These are phyloP conservation scores for Neurospora sp. DNA, from an alignment of 495 filamentous ascomycete species.

Conservation along the genomic window DNA sequence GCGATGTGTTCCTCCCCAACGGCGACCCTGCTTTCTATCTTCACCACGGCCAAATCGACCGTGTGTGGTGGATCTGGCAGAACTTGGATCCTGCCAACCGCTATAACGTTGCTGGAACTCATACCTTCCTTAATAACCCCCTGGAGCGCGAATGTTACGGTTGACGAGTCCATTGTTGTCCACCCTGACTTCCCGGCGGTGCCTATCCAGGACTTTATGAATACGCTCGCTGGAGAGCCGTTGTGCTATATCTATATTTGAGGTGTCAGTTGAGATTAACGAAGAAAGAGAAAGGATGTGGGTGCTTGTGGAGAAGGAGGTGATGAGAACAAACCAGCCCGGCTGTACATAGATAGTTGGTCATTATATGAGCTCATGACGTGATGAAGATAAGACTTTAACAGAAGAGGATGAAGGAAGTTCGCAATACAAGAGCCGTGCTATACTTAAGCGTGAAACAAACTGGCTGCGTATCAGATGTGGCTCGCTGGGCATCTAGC, in stretches of 20 bases:
- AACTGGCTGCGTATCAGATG: neutral
- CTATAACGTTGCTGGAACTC: slow-evolving; percentile 31
- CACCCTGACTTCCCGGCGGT: slow-evolving; percentile 9
- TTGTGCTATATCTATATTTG: slow-evolving; percentile 17
- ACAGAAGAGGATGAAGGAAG: neutral
- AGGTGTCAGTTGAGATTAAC: neutral
- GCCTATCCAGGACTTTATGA: slow-evolving; percentile 6
- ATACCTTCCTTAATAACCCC: slow-evolving; percentile 36
- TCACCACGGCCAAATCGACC: slow-evolving; percentile 63
- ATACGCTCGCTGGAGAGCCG: slow-evolving; percentile 14
- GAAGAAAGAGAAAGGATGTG: neutral
- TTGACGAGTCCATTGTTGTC: slow-evolving; percentile 12
- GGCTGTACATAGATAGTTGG: neutral
- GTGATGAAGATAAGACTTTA: neutral
- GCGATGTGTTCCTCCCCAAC: slow-evolving; percentile 49
- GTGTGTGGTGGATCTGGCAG: slow-evolving; percentile 66
- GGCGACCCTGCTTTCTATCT: slow-evolving; percentile 62
- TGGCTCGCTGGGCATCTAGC: neutral
- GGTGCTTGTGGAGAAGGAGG: neutral
- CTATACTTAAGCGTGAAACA: neutral
- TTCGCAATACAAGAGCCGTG: neutral
- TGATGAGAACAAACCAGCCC: neutral
- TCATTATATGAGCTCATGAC: neutral
- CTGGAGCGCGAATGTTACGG: slow-evolving; percentile 15
- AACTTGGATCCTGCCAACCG: slow-evolving; percentile 29